These are phyloP conservation scores for Ostreobium quekettii DNA, from an alignment of 139 green algal species.

Conservation along the genomic window DNA sequence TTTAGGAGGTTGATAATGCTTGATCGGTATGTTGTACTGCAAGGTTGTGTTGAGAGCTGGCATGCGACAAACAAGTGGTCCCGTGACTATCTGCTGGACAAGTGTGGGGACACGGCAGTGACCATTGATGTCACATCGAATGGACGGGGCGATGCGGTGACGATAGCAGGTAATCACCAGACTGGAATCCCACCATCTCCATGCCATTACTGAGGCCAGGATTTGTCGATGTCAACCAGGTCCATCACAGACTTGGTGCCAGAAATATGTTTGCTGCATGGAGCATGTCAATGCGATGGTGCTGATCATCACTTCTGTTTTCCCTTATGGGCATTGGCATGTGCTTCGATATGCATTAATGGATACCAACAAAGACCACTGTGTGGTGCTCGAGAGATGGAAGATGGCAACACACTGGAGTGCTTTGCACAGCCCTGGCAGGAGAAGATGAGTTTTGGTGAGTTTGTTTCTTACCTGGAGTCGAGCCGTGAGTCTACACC, in stretches of 20 bases:
- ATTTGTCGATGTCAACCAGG: too few relatives aligned
- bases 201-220: too few relatives aligned
- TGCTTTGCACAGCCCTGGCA: conserved; percentile 11
- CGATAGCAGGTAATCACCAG: neutral
- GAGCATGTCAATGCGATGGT: neutral
- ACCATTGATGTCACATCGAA: conserved; percentile 41
- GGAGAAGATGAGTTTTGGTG: conserved; percentile 7
- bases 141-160: conserved; percentile 35
- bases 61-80: conserved; percentile 23
- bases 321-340: neutral
- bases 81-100: conserved; percentile 10
- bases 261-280: neutral
- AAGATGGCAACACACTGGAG: neutral
- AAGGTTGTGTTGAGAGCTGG: conserved; percentile 26
- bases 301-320: neutral
- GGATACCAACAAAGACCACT: neutral
- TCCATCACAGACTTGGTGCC: too few relatives aligned
- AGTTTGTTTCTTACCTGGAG: neutral
- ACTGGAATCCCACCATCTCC: neutral
- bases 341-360: neutral
- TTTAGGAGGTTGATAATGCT: neutral
- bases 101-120: conserved; percentile 3
- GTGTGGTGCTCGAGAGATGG: neutral
- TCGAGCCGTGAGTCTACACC: neutral
- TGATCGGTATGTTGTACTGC: neutral